Evolutionary conservation across 139 green algal genomes (phyloP).

Genomic region (Astrephomene gubernaculifera): DNA sequence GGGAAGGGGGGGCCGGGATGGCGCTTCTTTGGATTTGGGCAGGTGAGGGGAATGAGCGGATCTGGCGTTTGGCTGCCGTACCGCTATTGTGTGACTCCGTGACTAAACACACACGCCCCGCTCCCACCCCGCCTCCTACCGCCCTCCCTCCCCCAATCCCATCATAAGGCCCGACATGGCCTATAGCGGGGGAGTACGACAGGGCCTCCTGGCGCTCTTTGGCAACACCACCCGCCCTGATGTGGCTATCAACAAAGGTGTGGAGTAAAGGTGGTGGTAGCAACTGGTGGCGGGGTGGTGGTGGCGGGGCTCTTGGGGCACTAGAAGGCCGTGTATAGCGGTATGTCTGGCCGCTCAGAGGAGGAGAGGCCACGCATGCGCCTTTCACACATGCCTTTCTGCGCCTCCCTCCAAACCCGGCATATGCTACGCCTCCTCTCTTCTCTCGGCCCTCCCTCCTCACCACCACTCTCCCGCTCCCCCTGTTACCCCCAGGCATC

Average conservation of each 20-base stretch:
- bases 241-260: constrained; percentile 34
- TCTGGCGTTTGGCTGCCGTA: not conserved
- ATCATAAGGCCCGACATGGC: constrained; percentile 29
- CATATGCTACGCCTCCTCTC: not conserved
- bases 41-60: no score
- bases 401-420: no score
- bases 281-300: no score
- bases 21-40: no score
- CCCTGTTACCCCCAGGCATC: not conserved
- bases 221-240: constrained; percentile 3
- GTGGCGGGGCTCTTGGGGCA: no score
- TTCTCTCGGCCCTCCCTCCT: not conserved
- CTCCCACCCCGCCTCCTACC: not conserved
- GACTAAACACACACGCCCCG: not conserved
- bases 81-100: no score
- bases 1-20: no score
- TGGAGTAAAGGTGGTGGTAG: no score
- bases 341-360: no score
- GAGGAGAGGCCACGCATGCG: no score
- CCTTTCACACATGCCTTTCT: no score
- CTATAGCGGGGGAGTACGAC: constrained; percentile 47
- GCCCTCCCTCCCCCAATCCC: not conserved
- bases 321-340: no score
- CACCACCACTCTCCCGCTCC: not conserved
- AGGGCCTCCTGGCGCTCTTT: constrained; percentile 35